These are phyloP conservation scores for Wickerhamiella brachini DNA, from an alignment of 805 yeast genomes.

Conservation along the genomic window DNA sequence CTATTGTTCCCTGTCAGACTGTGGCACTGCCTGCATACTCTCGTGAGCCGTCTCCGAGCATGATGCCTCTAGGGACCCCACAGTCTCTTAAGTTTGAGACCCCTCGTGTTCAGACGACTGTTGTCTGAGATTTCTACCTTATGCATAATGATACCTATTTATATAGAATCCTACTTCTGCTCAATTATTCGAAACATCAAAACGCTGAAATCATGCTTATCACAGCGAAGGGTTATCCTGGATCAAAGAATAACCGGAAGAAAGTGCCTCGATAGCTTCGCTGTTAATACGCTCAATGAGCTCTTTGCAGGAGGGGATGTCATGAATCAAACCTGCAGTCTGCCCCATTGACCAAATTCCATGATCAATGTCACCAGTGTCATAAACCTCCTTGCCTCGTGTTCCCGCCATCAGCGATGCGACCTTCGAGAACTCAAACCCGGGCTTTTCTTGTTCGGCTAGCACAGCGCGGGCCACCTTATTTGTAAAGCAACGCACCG, in stretches of 20 bases:
- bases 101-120: not conserved
- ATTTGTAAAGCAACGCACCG: slow-evolving; percentile 20
- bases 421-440: slow-evolving; percentile 17
- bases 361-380: slow-evolving; percentile 19
- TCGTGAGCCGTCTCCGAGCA: not conserved
- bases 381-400: slow-evolving; percentile 20
- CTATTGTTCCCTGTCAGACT: not conserved
- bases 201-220: not conserved
- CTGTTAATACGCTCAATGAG: slow-evolving; percentile 17
- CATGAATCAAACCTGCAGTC: slow-evolving; percentile 20
- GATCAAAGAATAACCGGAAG: slow-evolving; percentile 1
- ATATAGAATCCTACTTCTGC: not conserved
- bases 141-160: not conserved
- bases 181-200: too few relatives aligned
- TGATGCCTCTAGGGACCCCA: not conserved
- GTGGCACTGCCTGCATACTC: not conserved
- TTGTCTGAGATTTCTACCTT: not conserved
- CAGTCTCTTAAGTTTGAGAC: not conserved
- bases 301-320: slow-evolving; percentile 22
- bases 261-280: slow-evolving; percentile 14
- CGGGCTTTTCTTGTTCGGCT: slow-evolving; percentile 16
- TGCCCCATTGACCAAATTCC: slow-evolving; percentile 25
- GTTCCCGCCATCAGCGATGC: slow-evolving; percentile 20
- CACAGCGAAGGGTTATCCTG: slow-evolving; percentile 1
- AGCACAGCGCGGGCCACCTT: slow-evolving; percentile 19